Percentiles rank a stretch among this genome's conserved stretches.
Evolutionary conservation across 257 asterid species (phyloP).

Genomic region (Leptodermis oblonga): DNA sequence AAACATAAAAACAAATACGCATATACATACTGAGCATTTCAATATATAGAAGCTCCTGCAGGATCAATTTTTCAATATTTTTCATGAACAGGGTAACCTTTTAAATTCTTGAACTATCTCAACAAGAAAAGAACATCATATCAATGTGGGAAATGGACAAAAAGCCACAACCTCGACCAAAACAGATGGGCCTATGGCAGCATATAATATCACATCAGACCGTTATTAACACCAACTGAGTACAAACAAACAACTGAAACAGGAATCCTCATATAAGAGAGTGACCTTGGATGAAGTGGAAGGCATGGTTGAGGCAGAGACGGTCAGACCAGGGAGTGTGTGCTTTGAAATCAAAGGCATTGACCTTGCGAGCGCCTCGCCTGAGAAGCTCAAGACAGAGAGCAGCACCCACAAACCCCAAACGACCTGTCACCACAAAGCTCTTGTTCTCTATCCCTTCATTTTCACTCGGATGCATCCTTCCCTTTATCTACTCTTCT

Average conservation of each 20-base stretch:
- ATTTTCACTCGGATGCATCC: constrained; percentile 92
- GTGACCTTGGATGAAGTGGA: constrained; percentile 59
- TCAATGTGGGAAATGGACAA: too few relatives aligned
- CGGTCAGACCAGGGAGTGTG: constrained; percentile 70
- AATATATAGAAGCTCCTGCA: background rate
- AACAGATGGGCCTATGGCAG: too few relatives aligned
- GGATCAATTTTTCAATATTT: background rate
- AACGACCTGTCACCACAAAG: constrained; percentile 86
- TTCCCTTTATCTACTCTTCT: background rate
- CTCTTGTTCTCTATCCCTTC: constrained; percentile 77
- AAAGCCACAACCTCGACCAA: too few relatives aligned
- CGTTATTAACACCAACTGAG: too few relatives aligned
- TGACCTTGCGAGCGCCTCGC: constrained; percentile 76
- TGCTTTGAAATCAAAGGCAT: constrained; percentile 70
- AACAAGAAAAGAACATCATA: too few relatives aligned
- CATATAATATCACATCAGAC: too few relatives aligned
- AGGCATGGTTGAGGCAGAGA: constrained; percentile 47
- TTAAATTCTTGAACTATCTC: background rate
- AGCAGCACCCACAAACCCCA: constrained; percentile 84
- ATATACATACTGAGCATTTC: background rate
- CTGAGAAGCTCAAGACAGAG: constrained; percentile 82
- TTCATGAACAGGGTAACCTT: too few relatives aligned
- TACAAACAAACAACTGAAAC: background rate
- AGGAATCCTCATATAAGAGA: background rate
- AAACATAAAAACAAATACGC: background rate